Base-by-base conservation (phyloP, 192 early-diverging fungal genomes). In the Umbelopsis isabellina region DNA sequence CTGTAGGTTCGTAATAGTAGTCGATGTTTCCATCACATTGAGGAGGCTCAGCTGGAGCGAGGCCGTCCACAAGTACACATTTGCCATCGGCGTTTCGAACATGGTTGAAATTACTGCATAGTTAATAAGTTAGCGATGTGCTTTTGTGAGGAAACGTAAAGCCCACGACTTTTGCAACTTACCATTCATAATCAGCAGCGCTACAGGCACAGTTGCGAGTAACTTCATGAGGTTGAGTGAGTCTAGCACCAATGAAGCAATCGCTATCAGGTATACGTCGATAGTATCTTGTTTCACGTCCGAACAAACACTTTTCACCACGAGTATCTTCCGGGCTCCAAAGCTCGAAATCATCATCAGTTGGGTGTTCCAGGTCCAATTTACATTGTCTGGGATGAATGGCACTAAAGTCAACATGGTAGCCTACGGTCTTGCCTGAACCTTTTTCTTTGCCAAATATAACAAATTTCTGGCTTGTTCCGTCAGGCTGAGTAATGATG, bases 131-230 rank as follows among this genome's bases (percentile, higher is more conserved):
- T n/a, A 55, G 30, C 21, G 49, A 16, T 46, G 37, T 37, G 55
- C 52, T 27, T 61, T n/a, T 18, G 11, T 18, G 27, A 3, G 16
- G 12, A 11, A 25, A 27, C 12, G 12, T 7, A 1, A 27, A 25
- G 21, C 16, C 16, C 25, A 21, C 15, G 37, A 30, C 16, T 6
- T 41, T 1, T 41, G 13, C 15, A 65, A 13, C 67, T 68, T 70
- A 69, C 79, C 97, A 98, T 85, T 97, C 94, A 79, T 88, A 98
- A 74, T 98, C 97, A 15, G 71, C 75, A 37, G 75, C 78, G 0
- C 87, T 87, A 76, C 97, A 98, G 45, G 82, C 78, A 74, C 97
- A 98, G 41, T 83, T 82, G 25, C 83, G 75, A 4, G 81, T 75
- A 3, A 85, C 82, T 41, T 82, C 78, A 23, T 83, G 82, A 9